Conservation (phyloP, 2,329 filamentous ascomycete genomes). For the Aspergillus viridinutans region DNA sequence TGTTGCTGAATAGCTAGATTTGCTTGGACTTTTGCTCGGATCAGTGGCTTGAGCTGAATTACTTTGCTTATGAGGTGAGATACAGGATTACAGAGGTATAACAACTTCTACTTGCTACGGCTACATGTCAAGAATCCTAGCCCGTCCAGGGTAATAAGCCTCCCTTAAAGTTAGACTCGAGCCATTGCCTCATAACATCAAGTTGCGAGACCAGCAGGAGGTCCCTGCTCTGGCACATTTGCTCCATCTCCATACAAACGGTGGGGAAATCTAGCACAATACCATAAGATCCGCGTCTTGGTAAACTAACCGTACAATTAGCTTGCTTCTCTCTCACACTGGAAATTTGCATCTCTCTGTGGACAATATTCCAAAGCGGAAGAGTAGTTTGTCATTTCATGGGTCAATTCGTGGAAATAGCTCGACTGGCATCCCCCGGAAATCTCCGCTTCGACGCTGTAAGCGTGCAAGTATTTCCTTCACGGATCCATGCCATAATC, state of each 20-base stretch:
- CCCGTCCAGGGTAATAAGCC: background rate
- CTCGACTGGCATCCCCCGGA: background rate
- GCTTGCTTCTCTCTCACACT: background rate
- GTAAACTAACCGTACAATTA: background rate
- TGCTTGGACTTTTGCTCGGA: background rate
- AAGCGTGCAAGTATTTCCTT: background rate
- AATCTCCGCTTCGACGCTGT: background rate
- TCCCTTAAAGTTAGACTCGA: background rate
- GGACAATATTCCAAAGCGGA: background rate
- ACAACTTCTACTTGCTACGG: background rate
- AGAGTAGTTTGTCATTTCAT: background rate
- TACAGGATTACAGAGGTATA: background rate
- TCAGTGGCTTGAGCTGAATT: background rate
- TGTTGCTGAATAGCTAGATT: background rate
- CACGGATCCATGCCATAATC: background rate
- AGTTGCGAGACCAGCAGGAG: background rate
- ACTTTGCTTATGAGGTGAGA: background rate
- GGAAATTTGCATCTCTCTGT: background rate
- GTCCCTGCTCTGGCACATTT: background rate
- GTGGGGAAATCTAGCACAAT: background rate
- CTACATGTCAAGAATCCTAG: background rate
- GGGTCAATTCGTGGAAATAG: background rate
- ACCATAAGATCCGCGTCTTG: background rate
- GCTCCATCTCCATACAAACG: background rate
- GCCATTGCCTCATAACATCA: background rate